Conservation (phyloP, 768 basidiomycete genomes). For the Gymnopilus junonius region DNA sequence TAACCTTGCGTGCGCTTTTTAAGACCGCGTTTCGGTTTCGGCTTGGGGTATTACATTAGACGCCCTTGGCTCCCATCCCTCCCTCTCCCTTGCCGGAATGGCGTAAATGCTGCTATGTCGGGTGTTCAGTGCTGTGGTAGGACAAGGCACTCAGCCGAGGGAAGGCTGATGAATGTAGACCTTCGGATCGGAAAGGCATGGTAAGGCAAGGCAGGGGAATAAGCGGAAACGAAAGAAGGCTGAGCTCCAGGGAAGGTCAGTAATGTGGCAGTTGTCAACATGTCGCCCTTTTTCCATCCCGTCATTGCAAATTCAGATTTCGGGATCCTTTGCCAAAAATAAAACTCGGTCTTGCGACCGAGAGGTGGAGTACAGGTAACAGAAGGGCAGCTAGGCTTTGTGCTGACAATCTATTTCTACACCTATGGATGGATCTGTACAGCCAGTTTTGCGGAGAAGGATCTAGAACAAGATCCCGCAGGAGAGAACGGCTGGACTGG, state of each 20-base stretch:
- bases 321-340: background rate
- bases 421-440: background rate
- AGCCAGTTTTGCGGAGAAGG: constrained; percentile 1
- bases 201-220: background rate
- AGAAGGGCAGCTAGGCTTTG: no score
- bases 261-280: constrained; percentile 14
- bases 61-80: constrained; percentile 10
- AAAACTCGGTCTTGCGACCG: constrained; percentile 7
- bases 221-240: constrained; percentile 2
- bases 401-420: background rate
- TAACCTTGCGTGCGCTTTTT: constrained; percentile 21
- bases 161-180: constrained; percentile 8
- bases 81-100: constrained; percentile 9
- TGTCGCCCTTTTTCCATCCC: constrained; percentile 5
- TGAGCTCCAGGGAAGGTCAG: background rate
- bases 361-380: background rate
- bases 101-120: constrained; percentile 8
- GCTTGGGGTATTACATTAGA: constrained; percentile 5
- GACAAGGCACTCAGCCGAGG: constrained; percentile 12
- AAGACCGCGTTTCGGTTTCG: constrained; percentile 19
- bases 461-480: background rate
- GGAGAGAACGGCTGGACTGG: background rate
- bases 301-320: constrained; percentile 9
- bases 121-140: constrained; percentile 9
- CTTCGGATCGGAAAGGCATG: constrained; percentile 2